These are phyloP conservation scores for Mycena floridula DNA, from an alignment of 768 basidiomycete genomes.

Conservation along the genomic window DNA sequence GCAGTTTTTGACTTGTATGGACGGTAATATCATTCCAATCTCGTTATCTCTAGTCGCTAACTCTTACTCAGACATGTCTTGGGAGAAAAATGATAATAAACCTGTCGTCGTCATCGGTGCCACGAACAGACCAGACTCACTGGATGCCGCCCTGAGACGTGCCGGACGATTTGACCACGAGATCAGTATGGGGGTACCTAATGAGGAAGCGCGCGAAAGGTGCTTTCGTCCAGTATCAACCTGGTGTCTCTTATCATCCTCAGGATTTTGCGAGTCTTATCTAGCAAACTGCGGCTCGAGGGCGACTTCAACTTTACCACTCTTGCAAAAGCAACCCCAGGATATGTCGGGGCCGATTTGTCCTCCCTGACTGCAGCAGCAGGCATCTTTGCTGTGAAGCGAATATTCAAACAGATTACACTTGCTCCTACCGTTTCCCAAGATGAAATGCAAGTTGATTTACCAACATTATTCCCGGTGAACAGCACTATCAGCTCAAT, in stretches of 20 bases:
- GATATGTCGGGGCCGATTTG: conserved; percentile 95
- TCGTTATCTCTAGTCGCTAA: neutral
- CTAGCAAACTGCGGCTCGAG: conserved; percentile 74
- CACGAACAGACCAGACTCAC: conserved; percentile 91
- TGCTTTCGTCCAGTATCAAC: conserved; percentile 29
- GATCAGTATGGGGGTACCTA: conserved; percentile 96
- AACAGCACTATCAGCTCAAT: conserved; percentile 62
- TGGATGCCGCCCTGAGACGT: conserved; percentile 88
- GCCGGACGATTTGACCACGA: conserved; percentile 97
- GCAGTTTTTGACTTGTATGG: conserved; percentile 97
- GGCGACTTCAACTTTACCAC: conserved; percentile 83
- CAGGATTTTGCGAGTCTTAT: conserved; percentile 86
- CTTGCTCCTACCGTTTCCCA: conserved; percentile 37
- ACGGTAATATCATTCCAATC: conserved; percentile 49
- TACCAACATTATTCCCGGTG: conserved; percentile 18
- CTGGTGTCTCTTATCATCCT: neutral
- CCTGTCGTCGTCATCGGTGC: conserved; percentile 94
- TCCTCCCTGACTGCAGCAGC: conserved; percentile 88
- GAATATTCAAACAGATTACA: conserved; percentile 77
- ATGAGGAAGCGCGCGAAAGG: conserved; percentile 87
- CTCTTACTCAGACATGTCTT: conserved; percentile 69
- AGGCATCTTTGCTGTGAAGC: conserved; percentile 92
- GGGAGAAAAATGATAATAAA: conserved; percentile 91
- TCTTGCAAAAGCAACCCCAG: conserved; percentile 91
- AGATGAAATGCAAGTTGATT: conserved; percentile 39